phyloP scores from a whole-genome alignment of 129 eudicot species.

The Sambucus nigra region DNA sequence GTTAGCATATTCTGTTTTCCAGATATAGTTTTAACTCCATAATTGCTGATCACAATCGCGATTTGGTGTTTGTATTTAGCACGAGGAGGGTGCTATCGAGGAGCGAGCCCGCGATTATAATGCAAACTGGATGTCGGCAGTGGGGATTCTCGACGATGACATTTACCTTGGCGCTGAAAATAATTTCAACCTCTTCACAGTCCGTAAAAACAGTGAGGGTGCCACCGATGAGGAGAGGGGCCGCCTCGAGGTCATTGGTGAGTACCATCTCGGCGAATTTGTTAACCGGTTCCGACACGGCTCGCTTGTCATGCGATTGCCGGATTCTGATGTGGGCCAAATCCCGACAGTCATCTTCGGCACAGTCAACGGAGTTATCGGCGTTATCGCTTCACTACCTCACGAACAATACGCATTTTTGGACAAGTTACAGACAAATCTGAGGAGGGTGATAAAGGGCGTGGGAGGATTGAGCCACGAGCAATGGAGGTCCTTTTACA shows the following conservation, averaged over 20 bases:
- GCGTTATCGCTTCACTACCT: constrained; percentile 93
- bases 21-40: no score
- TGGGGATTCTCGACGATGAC: constrained; percentile 85
- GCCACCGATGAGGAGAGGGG: constrained; percentile 97
- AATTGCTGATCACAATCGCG: no score
- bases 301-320: constrained; percentile 87
- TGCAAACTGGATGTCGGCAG: constrained; percentile 99
- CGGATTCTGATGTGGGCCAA: constrained; percentile 87
- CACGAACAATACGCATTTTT: constrained; percentile 68
- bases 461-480: constrained; percentile 96
- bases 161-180: constrained; percentile 91
- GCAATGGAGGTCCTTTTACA: constrained; percentile 93
- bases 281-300: constrained; percentile 87
- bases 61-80: constrained; percentile 28
- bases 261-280: constrained; percentile 92
- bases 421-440: constrained; percentile 75
- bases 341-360: constrained; percentile 86
- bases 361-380: constrained; percentile 84
- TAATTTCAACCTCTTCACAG: constrained; percentile 83
- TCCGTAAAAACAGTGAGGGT: constrained; percentile 91
- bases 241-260: constrained; percentile 91
- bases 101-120: constrained; percentile 99
- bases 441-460: constrained; percentile 83
- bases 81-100: constrained; percentile 97
- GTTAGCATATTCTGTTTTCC: no score